A percentile compares a stretch with the other conserved stretches of the same genome.
phyloP scores from a whole-genome alignment of 2,329 filamentous ascomycete genomes.

The Diplodia mutila region DNA sequence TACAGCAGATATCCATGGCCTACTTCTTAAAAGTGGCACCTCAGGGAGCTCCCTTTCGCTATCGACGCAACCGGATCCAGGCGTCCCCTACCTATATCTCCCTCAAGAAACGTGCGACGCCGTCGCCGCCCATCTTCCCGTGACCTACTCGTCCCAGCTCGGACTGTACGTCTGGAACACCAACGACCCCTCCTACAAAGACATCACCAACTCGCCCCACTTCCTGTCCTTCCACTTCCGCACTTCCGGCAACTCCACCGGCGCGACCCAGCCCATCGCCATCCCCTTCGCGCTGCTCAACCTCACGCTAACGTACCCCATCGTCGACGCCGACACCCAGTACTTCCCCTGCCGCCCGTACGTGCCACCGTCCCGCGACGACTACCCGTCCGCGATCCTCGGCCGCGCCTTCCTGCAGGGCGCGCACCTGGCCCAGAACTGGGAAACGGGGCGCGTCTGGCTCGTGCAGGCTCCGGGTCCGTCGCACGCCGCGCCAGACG shows the following conservation, averaged over 20 bases:
- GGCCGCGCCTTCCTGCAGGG: conserved; percentile 55
- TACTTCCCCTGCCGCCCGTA: conserved; percentile 51
- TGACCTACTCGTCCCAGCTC: conserved; percentile 30
- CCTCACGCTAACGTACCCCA: conserved; percentile 45
- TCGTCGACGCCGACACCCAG: conserved; percentile 37
- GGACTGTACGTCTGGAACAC: conserved; percentile 39
- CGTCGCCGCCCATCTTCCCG: conserved; percentile 35
- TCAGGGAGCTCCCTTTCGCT: not conserved
- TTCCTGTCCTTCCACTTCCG: conserved; percentile 48
- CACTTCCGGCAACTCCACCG: conserved; percentile 32
- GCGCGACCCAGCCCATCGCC: conserved; percentile 45
- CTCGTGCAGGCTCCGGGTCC: conserved; percentile 1
- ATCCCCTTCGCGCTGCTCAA: conserved; percentile 45
- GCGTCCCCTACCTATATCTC: conserved; percentile 35
- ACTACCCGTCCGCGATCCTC: conserved; percentile 31
- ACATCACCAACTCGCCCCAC: conserved; percentile 48
- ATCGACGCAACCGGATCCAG: conserved; percentile 31
- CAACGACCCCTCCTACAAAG: conserved; percentile 37
- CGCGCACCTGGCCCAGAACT: conserved; percentile 44
- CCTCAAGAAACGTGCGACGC: conserved; percentile 35
- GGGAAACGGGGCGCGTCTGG: not conserved
- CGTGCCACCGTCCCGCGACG: conserved; percentile 23
- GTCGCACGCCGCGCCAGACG: not conserved
- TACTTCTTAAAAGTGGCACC: not conserved
- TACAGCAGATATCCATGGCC: not conserved